Conservation (phyloP, 768 basidiomycete species). For the Leucosporidium yakuticum region DNA sequence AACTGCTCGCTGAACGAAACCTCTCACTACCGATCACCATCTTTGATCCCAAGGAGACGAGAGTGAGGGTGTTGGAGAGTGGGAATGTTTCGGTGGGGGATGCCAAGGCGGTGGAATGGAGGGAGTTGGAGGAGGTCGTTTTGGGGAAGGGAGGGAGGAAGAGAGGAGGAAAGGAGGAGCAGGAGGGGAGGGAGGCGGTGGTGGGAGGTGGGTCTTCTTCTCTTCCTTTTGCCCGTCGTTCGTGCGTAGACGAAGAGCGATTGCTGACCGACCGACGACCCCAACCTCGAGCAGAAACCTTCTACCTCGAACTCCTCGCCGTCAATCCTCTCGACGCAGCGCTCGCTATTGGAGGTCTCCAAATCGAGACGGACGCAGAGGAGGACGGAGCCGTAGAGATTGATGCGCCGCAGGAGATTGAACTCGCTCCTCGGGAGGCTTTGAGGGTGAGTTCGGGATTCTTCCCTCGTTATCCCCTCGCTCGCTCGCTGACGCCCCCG, state of each 20-base stretch:
- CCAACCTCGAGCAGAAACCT: constrained; percentile 35
- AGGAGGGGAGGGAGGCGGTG: constrained; percentile 27
- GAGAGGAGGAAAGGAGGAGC: constrained; percentile 35
- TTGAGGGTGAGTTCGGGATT: constrained; percentile 10
- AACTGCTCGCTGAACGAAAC: constrained; percentile 46
- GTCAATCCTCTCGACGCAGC: constrained; percentile 44
- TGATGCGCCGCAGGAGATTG: constrained; percentile 52
- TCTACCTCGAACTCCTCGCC: constrained; percentile 42
- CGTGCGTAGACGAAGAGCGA: background rate
- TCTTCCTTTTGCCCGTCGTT: background rate
- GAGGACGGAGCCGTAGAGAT: constrained; percentile 46
- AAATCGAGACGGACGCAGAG: constrained; percentile 19
- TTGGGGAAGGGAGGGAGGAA: constrained; percentile 17
- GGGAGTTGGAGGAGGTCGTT: constrained; percentile 53
- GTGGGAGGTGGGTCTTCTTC: constrained; percentile 34
- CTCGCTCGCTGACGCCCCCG: background rate
- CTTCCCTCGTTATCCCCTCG: fast-evolving
- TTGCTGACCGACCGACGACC: too few species aligned
- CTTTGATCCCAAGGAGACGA: constrained; percentile 56
- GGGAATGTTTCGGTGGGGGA: background rate
- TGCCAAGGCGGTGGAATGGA: constrained; percentile 49
- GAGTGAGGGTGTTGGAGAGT: constrained; percentile 49
- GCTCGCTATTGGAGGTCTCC: constrained; percentile 38
- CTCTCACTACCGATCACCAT: constrained; percentile 60
- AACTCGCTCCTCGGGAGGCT: constrained; percentile 21